Evolutionary conservation across 2,329 filamentous ascomycete genomes (phyloP).

Genomic region (Xylariaceae sp.): DNA sequence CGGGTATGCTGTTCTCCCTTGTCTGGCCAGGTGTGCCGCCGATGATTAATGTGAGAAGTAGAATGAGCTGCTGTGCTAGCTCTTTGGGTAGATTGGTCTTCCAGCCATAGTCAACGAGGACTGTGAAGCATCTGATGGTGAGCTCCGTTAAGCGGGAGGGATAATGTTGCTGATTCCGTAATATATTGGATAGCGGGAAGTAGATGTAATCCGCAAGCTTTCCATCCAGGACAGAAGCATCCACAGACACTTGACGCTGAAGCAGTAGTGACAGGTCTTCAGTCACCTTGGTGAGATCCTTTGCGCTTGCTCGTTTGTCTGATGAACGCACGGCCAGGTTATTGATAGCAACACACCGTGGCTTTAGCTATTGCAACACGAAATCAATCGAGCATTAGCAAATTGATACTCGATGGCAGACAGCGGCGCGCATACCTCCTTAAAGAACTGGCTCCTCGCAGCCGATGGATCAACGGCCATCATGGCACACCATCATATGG

Average conservation of each 20-base stretch:
- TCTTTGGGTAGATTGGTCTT: slow-evolving; percentile 64
- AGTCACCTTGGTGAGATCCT: slow-evolving; percentile 43
- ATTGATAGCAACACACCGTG: slow-evolving; percentile 58
- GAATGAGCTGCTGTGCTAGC: slow-evolving; percentile 78
- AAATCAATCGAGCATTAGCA: slow-evolving; percentile 8
- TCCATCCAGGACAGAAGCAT: slow-evolving; percentile 60
- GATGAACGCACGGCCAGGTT: slow-evolving; percentile 50
- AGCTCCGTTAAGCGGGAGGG: slow-evolving; percentile 71
- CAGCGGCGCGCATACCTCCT: slow-evolving; percentile 22
- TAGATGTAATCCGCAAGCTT: slow-evolving; percentile 93
- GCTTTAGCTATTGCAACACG: slow-evolving; percentile 50
- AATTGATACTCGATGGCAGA: slow-evolving; percentile 1
- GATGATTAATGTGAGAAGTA: slow-evolving; percentile 77
- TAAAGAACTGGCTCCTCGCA: slow-evolving; percentile 30
- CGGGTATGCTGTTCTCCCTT: slow-evolving; percentile 48
- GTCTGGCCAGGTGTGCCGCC: slow-evolving; percentile 64
- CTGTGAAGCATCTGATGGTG: slow-evolving; percentile 68
- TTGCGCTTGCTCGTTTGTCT: slow-evolving; percentile 38
- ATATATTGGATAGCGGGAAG: slow-evolving; percentile 84
- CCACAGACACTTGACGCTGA: slow-evolving; percentile 38
- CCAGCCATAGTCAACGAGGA: slow-evolving; percentile 79
- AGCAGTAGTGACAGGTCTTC: slow-evolving; percentile 45
- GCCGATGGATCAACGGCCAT: slow-evolving; percentile 24
- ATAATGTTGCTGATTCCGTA: slow-evolving; percentile 69
- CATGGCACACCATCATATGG: slow-evolving; percentile 12